Percentiles rank a stretch among this genome's conserved stretches.
Evolutionary conservation across 345 rosid species (phyloP).

Genomic region (Brassica napus): Da-Ae NC_063451.1:46394501-46395000

Average conservation of each 20-base stretch:
- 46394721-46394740: constrained; percentile 47
- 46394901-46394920: constrained; percentile 43
- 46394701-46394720: constrained; percentile 43
- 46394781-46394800: constrained; percentile 50
- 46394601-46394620: constrained; percentile 47
- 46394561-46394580: constrained; percentile 52
- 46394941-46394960: constrained; percentile 4
- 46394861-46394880: constrained; percentile 11
- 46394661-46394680: constrained; percentile 62
- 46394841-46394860: constrained; percentile 43
- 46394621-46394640: constrained; percentile 45
- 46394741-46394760: constrained; percentile 80
- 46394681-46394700: constrained; percentile 37
- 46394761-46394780: constrained; percentile 43
- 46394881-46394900: constrained; percentile 37
- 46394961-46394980: constrained; percentile 51
- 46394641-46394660: constrained; percentile 34
- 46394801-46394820: constrained; percentile 57
- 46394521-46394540: constrained; percentile 44
- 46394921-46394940: constrained; percentile 31
- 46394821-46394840: constrained; percentile 60
- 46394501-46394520: constrained; percentile 48
- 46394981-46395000: constrained; percentile 28
- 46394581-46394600: constrained; percentile 53
- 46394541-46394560: not conserved